Evolutionary conservation across 139 green algal species (phyloP).

Genomic region (Auxenochlorella pyrenoidosa): DNA sequence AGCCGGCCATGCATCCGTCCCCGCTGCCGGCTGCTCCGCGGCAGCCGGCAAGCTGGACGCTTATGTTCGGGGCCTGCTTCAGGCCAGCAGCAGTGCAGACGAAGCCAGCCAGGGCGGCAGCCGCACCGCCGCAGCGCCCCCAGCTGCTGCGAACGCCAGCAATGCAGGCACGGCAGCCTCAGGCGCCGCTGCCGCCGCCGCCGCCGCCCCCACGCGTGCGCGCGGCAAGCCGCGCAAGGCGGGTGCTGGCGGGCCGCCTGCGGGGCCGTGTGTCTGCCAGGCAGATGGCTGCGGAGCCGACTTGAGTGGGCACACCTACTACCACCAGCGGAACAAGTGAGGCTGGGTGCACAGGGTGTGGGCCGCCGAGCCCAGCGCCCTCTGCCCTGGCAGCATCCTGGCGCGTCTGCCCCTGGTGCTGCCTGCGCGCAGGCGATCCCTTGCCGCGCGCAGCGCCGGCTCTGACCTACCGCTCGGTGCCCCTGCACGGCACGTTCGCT

Average conservation of each 20-base stretch:
- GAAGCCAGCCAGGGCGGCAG: neutral
- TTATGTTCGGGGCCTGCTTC: neutral
- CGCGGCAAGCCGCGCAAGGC: neutral
- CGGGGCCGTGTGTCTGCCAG: conserved; percentile 30
- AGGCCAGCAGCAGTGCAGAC: neutral
- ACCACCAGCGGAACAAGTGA: conserved; percentile 50
- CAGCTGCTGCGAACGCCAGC: neutral
- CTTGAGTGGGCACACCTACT: conserved; percentile 37
- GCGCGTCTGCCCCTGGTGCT: no score
- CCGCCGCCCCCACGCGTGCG: neutral
- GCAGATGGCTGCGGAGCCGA: conserved; percentile 36
- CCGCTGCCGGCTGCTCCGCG: neutral
- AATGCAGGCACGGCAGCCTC: neutral
- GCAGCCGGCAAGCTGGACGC: neutral
- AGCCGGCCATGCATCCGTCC: neutral
- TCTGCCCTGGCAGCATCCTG: no score
- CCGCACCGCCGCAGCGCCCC: neutral
- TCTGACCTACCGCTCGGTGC: neutral
- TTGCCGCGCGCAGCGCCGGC: neutral
- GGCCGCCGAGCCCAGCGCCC: neutral
- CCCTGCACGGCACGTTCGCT: neutral
- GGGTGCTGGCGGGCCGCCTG: neutral
- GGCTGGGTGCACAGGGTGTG: neutral
- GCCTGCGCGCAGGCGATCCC: neutral
- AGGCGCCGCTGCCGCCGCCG: neutral